phyloP scores from a whole-genome alignment of 2,329 filamentous ascomycete genomes.

The Botrytis elliptica region DNA sequence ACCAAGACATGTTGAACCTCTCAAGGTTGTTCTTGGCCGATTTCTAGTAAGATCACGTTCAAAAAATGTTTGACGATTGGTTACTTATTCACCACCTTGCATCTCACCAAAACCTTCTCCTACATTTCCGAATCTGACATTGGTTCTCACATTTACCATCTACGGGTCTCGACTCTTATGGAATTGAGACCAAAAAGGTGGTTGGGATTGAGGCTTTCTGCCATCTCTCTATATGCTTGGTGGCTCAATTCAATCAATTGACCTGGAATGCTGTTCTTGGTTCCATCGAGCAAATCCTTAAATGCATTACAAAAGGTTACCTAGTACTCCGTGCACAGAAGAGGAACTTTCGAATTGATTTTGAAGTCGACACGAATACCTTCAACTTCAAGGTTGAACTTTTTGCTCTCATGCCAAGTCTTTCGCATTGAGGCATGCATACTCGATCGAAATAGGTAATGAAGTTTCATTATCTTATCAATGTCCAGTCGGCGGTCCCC shows the following conservation, averaged over 20 bases:
- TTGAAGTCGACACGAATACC: not conserved
- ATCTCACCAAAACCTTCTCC: not conserved
- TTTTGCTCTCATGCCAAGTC: not conserved
- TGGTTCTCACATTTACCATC: not conserved
- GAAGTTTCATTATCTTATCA: constrained; percentile 17
- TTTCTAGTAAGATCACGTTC: not conserved
- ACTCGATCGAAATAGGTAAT: constrained; percentile 15
- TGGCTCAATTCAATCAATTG: not conserved
- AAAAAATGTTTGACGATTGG: not conserved
- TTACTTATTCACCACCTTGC: not conserved
- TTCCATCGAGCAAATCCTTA: not conserved
- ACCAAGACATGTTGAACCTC: not conserved
- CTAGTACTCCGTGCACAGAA: not conserved
- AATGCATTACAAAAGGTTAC: no score
- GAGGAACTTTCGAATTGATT: not conserved
- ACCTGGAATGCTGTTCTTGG: not conserved
- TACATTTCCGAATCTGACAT: not conserved
- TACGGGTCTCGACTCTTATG: not conserved
- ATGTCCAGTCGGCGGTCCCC: not conserved
- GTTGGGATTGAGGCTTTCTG: not conserved
- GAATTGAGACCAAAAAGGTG: not conserved
- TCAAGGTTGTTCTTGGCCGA: not conserved
- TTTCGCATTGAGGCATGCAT: not conserved
- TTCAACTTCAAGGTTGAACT: not conserved
- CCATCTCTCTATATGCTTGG: not conserved